Base-by-base conservation (phyloP, 331 rosid genomes). In the Arachis monticola region DNA sequence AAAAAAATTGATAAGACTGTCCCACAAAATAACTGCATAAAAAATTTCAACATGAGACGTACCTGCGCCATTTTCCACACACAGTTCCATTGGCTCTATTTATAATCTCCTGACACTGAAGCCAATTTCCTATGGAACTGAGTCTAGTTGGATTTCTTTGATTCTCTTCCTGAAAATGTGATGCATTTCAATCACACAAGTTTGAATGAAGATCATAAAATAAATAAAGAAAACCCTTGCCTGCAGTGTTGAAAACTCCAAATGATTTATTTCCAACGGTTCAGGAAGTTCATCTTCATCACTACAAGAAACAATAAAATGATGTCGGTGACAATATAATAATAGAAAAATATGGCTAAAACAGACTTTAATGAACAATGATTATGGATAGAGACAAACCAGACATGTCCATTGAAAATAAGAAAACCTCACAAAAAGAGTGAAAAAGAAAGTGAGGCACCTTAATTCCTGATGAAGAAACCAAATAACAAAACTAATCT, bases 11-110 rank as follows among this genome's bases (percentile, higher is more conserved):
- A 44, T 4, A 44, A 44, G 58, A 72, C 14, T 17, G 45, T 65
- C 64, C 71, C 27, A 65, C 50, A 77, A 44, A 76, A 10, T 31
- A 47, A 77, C 50, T 27, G 11, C 57, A 40, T 8, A 72, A 4
- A 22, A 17, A 17, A 17, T 17, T 17, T 17, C 22, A 17, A 17
- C 22, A 17, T 17, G 22, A 17, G 72, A 10, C 76, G 80, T 84
- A 90, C 98, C 97, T 88, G 80, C 96, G 97, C 96, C 96, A 93
- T 83, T 90, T 93, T 79, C 98, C 98, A 79, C 98, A 93, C 45
- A 77, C 78, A 57, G 70, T 78, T 85, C 85, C 87, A 5, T 81
- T 84, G 59, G 75, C 73, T 82, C 76, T 84, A 14, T 87, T 85
- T 32, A 86, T 69, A 76, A 85, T 81, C 74, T 76, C 89, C 44